Conservation (phyloP, 805 yeast genomes). For the Metschnikowia sp. region DNA sequence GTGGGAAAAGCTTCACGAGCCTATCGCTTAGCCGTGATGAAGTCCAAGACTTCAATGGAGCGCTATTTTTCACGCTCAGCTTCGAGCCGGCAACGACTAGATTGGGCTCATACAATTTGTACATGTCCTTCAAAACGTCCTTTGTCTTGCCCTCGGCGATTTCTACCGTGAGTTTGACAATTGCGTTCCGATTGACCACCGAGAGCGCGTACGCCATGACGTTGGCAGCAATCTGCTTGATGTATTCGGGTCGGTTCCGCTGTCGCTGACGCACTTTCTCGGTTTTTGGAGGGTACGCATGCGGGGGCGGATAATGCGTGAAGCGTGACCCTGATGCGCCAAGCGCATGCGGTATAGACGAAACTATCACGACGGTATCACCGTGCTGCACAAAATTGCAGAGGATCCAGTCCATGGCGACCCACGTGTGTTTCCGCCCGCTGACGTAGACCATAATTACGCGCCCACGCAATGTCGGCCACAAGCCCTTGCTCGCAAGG, state of each 20-base stretch:
- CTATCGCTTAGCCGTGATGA: constrained; percentile 63
- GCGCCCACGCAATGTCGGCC: constrained; percentile 48
- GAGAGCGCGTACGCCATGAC: constrained; percentile 52
- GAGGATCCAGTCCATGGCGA: constrained; percentile 69
- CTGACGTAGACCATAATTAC: constrained; percentile 60
- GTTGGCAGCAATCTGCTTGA: constrained; percentile 43
- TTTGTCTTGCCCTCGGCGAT: constrained; percentile 57
- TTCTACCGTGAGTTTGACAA: constrained; percentile 56
- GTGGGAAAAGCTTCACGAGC: constrained; percentile 58
- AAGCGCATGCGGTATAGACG: constrained; percentile 40
- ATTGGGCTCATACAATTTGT: constrained; percentile 59
- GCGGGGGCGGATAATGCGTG: constrained; percentile 17
- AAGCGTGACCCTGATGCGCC: constrained; percentile 7
- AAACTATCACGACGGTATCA: constrained; percentile 61
- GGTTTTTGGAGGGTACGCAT: constrained; percentile 20
- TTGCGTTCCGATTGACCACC: constrained; percentile 42
- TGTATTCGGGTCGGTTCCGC: constrained; percentile 45
- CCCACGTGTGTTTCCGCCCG: constrained; percentile 81
- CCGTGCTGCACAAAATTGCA: constrained; percentile 55
- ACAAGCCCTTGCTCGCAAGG: constrained; percentile 23
- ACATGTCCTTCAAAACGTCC: constrained; percentile 55
- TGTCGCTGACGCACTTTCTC: constrained; percentile 32
- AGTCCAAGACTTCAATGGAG: constrained; percentile 57
- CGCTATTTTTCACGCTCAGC: constrained; percentile 38
- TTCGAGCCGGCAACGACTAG: constrained; percentile 55